Percentiles rank a stretch among this genome's conserved stretches.
Evolutionary conservation across 805 yeast genomes (phyloP).

Genomic region (Cyberlindnera meyerae): DNA sequence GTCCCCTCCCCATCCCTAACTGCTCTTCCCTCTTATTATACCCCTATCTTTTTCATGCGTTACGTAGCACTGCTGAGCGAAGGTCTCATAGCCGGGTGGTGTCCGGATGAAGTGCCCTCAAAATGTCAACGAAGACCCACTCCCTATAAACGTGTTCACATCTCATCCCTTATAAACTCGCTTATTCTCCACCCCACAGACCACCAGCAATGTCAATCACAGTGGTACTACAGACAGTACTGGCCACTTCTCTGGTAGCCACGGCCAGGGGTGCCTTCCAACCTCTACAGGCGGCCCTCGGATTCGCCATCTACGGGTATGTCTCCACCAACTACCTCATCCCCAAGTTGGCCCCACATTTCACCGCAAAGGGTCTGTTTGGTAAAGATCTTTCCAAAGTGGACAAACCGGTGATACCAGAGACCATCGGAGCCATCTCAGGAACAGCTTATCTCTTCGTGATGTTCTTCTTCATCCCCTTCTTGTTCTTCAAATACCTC

Average conservation of each 20-base stretch:
- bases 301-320: slow-evolving; percentile 67
- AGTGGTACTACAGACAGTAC: slow-evolving; percentile 1
- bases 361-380: slow-evolving; percentile 71
- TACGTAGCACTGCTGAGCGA: slow-evolving; percentile 1
- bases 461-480: slow-evolving; percentile 84
- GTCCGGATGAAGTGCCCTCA: background rate
- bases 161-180: too few species aligned
- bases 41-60: slow-evolving; percentile 1
- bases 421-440: slow-evolving; percentile 86
- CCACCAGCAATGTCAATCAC: slow-evolving; percentile 1
- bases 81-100: too few species aligned
- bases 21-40: background rate
- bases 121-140: slow-evolving; percentile 1
- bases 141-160: too few species aligned
- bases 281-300: slow-evolving; percentile 44
- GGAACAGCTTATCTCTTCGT: slow-evolving; percentile 76
- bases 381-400: slow-evolving; percentile 81
- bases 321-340: slow-evolving; percentile 53
- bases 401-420: slow-evolving; percentile 77
- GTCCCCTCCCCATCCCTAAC: too few species aligned
- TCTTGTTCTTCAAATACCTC: slow-evolving; percentile 72
- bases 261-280: slow-evolving; percentile 22
- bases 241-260: slow-evolving; percentile 15
- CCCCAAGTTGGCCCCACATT: slow-evolving; percentile 62
- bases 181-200: too few species aligned